Conservation (phyloP, 257 asterid genomes). For the Salvia miltiorrhiza region DNA sequence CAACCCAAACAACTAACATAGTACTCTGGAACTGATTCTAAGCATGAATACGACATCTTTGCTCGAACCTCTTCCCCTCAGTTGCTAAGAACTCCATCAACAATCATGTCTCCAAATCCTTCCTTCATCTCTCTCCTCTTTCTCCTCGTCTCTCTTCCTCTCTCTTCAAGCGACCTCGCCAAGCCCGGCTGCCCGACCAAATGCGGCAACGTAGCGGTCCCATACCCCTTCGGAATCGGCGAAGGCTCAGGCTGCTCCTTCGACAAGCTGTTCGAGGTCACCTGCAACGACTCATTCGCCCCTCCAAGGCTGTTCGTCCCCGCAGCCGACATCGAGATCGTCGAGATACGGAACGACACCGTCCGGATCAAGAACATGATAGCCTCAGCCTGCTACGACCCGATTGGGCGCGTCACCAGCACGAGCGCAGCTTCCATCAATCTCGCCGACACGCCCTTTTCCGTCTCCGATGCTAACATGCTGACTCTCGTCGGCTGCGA, state of each 20-base stretch:
- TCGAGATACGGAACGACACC: conserved; percentile 13
- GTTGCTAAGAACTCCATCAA: too few relatives aligned
- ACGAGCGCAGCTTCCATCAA: not conserved
- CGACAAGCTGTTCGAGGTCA: conserved; percentile 27
- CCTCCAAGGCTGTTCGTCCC: conserved; percentile 27
- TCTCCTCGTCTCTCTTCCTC: conserved; percentile 7
- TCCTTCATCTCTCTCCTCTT: conserved; percentile 5
- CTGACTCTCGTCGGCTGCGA: conserved; percentile 52
- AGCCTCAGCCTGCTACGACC: conserved; percentile 22
- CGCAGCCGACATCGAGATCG: conserved; percentile 1
- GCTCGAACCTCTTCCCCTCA: not conserved
- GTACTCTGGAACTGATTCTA: not conserved
- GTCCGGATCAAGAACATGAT: conserved; percentile 24
- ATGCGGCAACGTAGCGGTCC: conserved; percentile 49
- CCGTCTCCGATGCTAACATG: conserved; percentile 37
- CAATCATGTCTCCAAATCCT: not conserved
- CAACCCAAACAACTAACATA: not conserved
- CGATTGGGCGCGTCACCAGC: not conserved
- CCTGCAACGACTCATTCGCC: conserved; percentile 32
- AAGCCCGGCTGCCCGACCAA: conserved; percentile 35
- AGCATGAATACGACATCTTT: not conserved
- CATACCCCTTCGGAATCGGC: conserved; percentile 52
- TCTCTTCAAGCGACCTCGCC: conserved; percentile 14
- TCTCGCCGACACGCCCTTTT: conserved; percentile 10
- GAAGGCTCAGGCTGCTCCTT: conserved; percentile 31